Evolutionary conservation across 1,139 yeast species (phyloP).

Genomic region (Groenewaldozyma auringiensis): DNA sequence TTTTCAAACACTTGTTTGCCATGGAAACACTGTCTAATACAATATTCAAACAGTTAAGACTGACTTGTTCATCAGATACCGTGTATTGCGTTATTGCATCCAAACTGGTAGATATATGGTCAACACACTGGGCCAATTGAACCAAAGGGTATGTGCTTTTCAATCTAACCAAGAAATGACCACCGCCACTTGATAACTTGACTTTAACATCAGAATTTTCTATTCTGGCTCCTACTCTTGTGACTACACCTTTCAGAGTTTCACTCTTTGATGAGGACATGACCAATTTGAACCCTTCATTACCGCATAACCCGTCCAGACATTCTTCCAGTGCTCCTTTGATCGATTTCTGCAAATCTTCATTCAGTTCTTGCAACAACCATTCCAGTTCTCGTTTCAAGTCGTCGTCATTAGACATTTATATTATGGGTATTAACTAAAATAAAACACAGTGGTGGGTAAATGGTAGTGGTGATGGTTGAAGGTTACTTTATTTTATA

Average conservation of each 20-base stretch:
- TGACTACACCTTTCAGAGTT: slow-evolving; percentile 28
- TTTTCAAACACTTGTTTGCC: slow-evolving; percentile 17
- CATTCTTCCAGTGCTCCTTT: slow-evolving; percentile 27
- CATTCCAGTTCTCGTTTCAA: slow-evolving; percentile 23
- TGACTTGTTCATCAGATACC: slow-evolving; percentile 1
- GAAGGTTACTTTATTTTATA: no score
- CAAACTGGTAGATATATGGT: slow-evolving; percentile 13
- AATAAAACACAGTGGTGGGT: no score
- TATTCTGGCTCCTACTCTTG: slow-evolving; percentile 24
- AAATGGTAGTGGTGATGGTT: no score
- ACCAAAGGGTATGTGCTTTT: slow-evolving; percentile 14
- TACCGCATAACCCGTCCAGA: slow-evolving; percentile 22
- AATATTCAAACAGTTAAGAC: slow-evolving; percentile 8
- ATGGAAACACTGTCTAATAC: slow-evolving; percentile 16
- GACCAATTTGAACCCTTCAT: slow-evolving; percentile 27
- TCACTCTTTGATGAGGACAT: slow-evolving; percentile 28
- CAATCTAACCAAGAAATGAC: slow-evolving; percentile 14
- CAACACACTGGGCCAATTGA: slow-evolving; percentile 24
- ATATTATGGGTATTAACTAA: no score
- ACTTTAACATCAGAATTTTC: slow-evolving; percentile 24
- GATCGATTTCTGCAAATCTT: slow-evolving; percentile 20
- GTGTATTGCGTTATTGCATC: slow-evolving; percentile 4
- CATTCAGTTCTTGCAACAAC: slow-evolving; percentile 25
- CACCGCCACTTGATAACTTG: slow-evolving; percentile 15
- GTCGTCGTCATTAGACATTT: slow-evolving; percentile 7